Percentiles rank a stretch among this genome's conserved stretches.
These are phyloP conservation scores for Serendipita sp. DNA, from an alignment of 768 basidiomycete genomes.

Conservation along the genomic window DNA sequence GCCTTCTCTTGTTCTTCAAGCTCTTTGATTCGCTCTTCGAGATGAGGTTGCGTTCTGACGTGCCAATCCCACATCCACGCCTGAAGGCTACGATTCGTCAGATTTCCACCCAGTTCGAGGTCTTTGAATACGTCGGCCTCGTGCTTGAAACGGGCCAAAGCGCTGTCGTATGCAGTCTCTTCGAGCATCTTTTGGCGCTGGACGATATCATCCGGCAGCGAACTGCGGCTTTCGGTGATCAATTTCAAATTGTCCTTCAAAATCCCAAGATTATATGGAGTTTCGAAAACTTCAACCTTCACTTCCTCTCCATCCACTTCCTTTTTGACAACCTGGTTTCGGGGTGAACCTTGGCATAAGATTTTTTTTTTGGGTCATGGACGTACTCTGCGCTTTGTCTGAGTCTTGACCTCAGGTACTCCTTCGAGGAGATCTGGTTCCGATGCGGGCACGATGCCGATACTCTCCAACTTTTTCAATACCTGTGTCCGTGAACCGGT, in stretches of 20 bases:
- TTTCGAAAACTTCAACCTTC: slow-evolving; percentile 19
- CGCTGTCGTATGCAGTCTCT: slow-evolving; percentile 73
- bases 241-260: slow-evolving; percentile 54
- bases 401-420: slow-evolving; percentile 50
- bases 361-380: not conserved
- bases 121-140: slow-evolving; percentile 43
- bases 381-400: slow-evolving; percentile 31
- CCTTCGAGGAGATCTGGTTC: slow-evolving; percentile 30
- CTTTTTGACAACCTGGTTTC: slow-evolving; percentile 8
- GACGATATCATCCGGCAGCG: slow-evolving; percentile 50
- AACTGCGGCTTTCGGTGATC: slow-evolving; percentile 44
- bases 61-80: slow-evolving; percentile 86
- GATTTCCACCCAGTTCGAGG: slow-evolving; percentile 21
- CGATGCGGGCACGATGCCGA: slow-evolving; percentile 21
- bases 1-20: slow-evolving; percentile 27
- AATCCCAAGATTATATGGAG: slow-evolving; percentile 63
- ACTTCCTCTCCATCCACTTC: slow-evolving; percentile 12
- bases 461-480: slow-evolving; percentile 37
- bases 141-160: slow-evolving; percentile 50
- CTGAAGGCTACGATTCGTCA: slow-evolving; percentile 39
- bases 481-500: slow-evolving; percentile 32
- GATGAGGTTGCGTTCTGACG: slow-evolving; percentile 32
- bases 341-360: not conserved
- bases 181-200: slow-evolving; percentile 72
- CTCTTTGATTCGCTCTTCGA: slow-evolving; percentile 35